Base-by-base conservation (phyloP, 169 alveolate species). In the Perkinsus marinus region DNA sequence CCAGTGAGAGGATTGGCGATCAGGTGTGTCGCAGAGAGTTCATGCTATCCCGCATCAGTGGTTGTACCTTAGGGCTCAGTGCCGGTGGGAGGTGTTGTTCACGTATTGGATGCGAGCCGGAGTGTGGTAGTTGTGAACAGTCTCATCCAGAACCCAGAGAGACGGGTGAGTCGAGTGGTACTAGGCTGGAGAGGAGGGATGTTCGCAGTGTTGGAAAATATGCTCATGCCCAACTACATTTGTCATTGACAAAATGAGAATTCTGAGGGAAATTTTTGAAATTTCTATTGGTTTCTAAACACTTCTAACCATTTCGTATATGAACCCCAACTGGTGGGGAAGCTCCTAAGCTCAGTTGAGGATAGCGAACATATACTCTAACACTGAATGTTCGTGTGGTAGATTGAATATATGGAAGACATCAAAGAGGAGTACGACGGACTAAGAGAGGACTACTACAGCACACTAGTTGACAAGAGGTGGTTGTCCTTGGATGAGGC, bases 31-130 rank as follows among this genome's bases (percentile, higher is more conserved):
- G 37, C 79, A 30, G 22, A 26, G 30, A 57, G 22, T 57, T n/a
- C 7, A 57, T 7, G 22, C 79, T 6, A 26, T 26, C 79, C 22
- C 34, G 37, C 26, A 16, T 26, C 34, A 30, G 10, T 6, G 26
- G 22, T 6, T 13, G 22, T 16, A 26, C 22, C 22, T 2, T 57
- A 57, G 79, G 79, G 79, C 7, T 13, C 34, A 26, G 79, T 57
- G 79, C 79, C 79, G 3, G 79, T 57, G 22, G 79, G 79, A 38
- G 94, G 92, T 22, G 94, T 92, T 10, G 92, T 94, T 2, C 94
- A 94, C 68, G 96, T 94, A 7, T 89, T 94, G 30, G 96, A 94
- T 89, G 96, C 96, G 22, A 93, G 95, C 0, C 46, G 96, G 26
- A 92, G 95, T 38, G 96, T 94, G 9, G 95, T 92, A 0, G 95